Percentiles rank a stretch among this genome's conserved stretches.
These are phyloP conservation scores for Fraxinus americana DNA, from an alignment of 257 asterid genomes.

Conservation along the genomic window DNA sequence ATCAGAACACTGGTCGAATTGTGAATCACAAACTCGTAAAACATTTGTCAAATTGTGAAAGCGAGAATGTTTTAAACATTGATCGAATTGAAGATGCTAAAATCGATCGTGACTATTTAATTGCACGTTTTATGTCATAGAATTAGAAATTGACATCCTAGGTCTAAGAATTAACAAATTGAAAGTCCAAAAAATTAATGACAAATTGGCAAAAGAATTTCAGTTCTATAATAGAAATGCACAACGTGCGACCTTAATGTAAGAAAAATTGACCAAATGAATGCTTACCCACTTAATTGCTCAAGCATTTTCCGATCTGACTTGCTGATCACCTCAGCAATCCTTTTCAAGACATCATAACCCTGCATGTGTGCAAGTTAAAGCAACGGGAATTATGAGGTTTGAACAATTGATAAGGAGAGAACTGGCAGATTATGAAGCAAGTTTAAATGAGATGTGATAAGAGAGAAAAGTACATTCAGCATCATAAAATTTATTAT, in stretches of 20 bases:
- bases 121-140: no score
- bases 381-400: conserved; percentile 10
- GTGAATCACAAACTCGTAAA: no score
- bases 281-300: conserved; percentile 76
- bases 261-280: not conserved
- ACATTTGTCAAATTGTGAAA: no score
- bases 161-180: not conserved
- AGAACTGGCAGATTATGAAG: conserved; percentile 1
- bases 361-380: conserved; percentile 53
- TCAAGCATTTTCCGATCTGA: conserved; percentile 65
- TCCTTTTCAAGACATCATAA: conserved; percentile 82
- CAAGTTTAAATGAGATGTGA: conserved; percentile 4
- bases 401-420: conserved; percentile 17
- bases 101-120: no score
- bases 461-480: conserved; percentile 12
- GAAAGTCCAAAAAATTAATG: conserved; percentile 3
- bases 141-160: no score
- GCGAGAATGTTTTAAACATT: no score
- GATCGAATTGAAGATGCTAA: no score
- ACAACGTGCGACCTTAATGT: conserved; percentile 10
- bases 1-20: no score
- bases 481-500: conserved; percentile 13
- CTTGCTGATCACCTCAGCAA: conserved; percentile 69
- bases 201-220: conserved; percentile 17
- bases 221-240: conserved; percentile 10